phyloP scores from a whole-genome alignment of 495 filamentous ascomycete genomes.

The Neurospora sp. region DNA sequence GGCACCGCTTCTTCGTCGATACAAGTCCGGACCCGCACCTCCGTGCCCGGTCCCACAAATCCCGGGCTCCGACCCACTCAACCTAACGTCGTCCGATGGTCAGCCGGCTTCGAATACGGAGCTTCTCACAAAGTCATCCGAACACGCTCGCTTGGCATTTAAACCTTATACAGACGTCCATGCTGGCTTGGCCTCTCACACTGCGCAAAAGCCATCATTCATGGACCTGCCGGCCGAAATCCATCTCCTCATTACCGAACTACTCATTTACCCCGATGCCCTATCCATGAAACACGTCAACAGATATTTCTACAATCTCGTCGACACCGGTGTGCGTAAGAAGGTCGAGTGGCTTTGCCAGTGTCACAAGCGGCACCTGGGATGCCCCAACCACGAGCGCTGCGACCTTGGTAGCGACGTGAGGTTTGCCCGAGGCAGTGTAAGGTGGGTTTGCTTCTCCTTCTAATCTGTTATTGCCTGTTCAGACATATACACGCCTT shows the following conservation, averaged over 20 bases:
- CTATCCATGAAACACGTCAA: slow-evolving; percentile 52
- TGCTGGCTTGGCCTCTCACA: background rate
- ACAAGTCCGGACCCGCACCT: background rate
- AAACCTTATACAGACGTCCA: background rate
- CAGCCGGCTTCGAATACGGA: background rate
- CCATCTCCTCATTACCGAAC: slow-evolving; percentile 41
- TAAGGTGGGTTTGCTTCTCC: slow-evolving; percentile 27
- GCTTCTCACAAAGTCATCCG: background rate
- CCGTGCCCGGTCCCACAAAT: background rate
- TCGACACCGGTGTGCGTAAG: slow-evolving; percentile 54
- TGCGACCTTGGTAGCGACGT: slow-evolving; percentile 44
- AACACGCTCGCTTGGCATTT: background rate
- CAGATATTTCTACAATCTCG: slow-evolving; percentile 51
- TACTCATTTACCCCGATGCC: slow-evolving; percentile 50
- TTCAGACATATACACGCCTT: too few relatives aligned
- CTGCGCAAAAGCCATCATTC: background rate
- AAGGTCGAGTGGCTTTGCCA: slow-evolving; percentile 61
- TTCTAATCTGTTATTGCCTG: too few relatives aligned
- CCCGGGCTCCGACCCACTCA: background rate
- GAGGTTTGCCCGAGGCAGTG: slow-evolving; percentile 42
- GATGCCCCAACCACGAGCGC: slow-evolving; percentile 38
- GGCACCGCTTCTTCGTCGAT: background rate
- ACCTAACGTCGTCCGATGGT: background rate
- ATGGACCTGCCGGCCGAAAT: slow-evolving; percentile 50
- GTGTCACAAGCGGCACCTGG: slow-evolving; percentile 40